Evolutionary conservation across 148 eudicot genomes (phyloP).

Genomic region (Arctostaphylos glauca): DNA sequence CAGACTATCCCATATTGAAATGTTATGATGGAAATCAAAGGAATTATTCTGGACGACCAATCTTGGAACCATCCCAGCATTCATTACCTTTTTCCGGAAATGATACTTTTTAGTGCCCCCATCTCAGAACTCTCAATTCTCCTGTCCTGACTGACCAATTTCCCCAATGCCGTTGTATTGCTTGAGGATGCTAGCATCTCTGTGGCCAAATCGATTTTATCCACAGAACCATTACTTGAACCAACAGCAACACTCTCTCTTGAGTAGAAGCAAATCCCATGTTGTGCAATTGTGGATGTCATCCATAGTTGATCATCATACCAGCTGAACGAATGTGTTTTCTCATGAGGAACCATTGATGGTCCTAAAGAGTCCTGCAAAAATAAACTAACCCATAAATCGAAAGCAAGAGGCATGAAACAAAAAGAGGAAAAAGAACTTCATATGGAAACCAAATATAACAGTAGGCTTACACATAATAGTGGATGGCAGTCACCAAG

Average conservation of each 20-base stretch:
- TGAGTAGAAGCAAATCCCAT: slow-evolving; percentile 68
- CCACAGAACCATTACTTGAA: slow-evolving; percentile 38
- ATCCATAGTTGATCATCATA: slow-evolving; percentile 65
- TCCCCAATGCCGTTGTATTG: slow-evolving; percentile 63
- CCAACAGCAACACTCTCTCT: slow-evolving; percentile 52
- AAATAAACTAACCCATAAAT: slow-evolving; percentile 8
- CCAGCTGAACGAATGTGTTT: slow-evolving; percentile 49
- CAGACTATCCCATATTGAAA: background rate
- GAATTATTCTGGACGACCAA: background rate
- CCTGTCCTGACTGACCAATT: slow-evolving; percentile 48
- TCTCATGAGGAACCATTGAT: slow-evolving; percentile 42
- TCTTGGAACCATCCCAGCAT: too few relatives aligned
- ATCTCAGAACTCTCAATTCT: slow-evolving; percentile 26
- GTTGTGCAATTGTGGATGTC: slow-evolving; percentile 60
- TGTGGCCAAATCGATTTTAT: slow-evolving; percentile 45
- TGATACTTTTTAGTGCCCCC: slow-evolving; percentile 24
- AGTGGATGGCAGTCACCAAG: slow-evolving; percentile 52
- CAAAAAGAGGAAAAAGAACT: background rate
- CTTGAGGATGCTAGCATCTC: slow-evolving; percentile 72
- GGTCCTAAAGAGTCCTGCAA: slow-evolving; percentile 56
- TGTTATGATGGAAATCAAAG: background rate
- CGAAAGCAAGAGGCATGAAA: slow-evolving; percentile 13
- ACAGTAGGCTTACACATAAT: slow-evolving; percentile 34
- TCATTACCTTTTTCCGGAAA: slow-evolving; percentile 42
- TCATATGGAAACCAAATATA: slow-evolving; percentile 11